These are phyloP conservation scores for Saccharomycopsis sp. DNA, from an alignment of 805 yeast genomes.

Conservation along the genomic window DNA sequence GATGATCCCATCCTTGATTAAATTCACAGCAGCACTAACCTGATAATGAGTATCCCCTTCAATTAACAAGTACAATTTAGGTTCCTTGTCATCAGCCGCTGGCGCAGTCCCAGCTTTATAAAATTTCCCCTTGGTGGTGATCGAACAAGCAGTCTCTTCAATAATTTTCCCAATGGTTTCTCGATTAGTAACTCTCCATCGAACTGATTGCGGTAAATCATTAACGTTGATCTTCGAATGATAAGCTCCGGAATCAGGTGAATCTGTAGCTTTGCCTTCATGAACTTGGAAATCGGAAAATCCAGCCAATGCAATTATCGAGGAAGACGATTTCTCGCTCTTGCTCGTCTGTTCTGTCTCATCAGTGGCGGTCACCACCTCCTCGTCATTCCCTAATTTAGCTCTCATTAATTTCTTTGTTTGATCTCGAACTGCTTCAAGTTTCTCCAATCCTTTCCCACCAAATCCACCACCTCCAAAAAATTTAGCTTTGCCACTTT, in stretches of 20 bases:
- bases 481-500: slow-evolving; percentile 55
- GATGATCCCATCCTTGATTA: slow-evolving; percentile 15
- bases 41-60: slow-evolving; percentile 49
- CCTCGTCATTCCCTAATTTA: slow-evolving; percentile 7
- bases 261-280: slow-evolving; percentile 39
- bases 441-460: slow-evolving; percentile 80
- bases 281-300: slow-evolving; percentile 20
- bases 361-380: slow-evolving; percentile 24
- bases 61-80: slow-evolving; percentile 68
- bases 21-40: slow-evolving; percentile 17
- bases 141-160: slow-evolving; percentile 66
- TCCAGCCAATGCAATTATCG: slow-evolving; percentile 18
- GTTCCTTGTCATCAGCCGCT: slow-evolving; percentile 43
- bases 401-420: slow-evolving; percentile 15
- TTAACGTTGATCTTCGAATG: slow-evolving; percentile 71
- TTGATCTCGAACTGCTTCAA: slow-evolving; percentile 50
- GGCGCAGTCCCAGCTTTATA: slow-evolving; percentile 38
- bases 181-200: slow-evolving; percentile 72
- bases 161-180: slow-evolving; percentile 56
- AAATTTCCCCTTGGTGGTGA: slow-evolving; percentile 76
- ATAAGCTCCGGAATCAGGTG: slow-evolving; percentile 49
- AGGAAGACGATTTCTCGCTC: slow-evolving; percentile 18
- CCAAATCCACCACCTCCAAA: slow-evolving; percentile 87
- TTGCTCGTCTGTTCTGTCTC: slow-evolving; percentile 21
- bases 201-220: slow-evolving; percentile 73